These are phyloP conservation scores for Croton setiger DNA, from an alignment of 441 rosid species.

Conservation along the genomic window DNA sequence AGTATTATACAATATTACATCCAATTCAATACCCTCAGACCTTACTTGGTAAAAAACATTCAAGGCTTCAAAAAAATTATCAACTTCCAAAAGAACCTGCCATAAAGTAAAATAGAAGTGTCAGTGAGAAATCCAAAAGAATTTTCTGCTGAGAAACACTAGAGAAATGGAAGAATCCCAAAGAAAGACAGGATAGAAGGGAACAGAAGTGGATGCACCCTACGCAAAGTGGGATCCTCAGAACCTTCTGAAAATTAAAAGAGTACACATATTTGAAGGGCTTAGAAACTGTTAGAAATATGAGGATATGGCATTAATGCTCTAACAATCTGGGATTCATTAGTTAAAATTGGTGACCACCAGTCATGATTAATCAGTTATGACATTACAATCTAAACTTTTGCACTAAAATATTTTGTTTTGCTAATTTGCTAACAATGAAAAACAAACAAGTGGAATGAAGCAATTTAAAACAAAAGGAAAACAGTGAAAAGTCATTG, in stretches of 20 bases:
- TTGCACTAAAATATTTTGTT: not conserved
- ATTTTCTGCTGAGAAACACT: not conserved
- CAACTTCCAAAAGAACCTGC: conserved; percentile 53
- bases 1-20: conserved; percentile 54
- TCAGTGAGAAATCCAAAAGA: conserved; percentile 1
- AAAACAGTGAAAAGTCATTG: not conserved
- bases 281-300: too few species aligned
- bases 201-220: not conserved
- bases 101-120: conserved; percentile 18
- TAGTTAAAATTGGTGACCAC: too few species aligned
- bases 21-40: conserved; percentile 45
- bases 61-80: conserved; percentile 50
- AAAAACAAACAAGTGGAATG: not conserved
- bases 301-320: too few species aligned
- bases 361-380: too few species aligned
- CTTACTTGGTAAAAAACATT: conserved; percentile 50
- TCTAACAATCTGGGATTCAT: too few species aligned
- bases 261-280: too few species aligned
- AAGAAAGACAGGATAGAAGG: not conserved
- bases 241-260: too few species aligned
- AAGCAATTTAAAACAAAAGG: too few species aligned
- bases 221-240: too few species aligned
- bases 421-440: not conserved
- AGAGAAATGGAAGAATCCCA: not conserved
- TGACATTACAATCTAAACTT: not conserved